Conservation (phyloP, 345 rosid genomes). For the Pugionium cornutum region DNA sequence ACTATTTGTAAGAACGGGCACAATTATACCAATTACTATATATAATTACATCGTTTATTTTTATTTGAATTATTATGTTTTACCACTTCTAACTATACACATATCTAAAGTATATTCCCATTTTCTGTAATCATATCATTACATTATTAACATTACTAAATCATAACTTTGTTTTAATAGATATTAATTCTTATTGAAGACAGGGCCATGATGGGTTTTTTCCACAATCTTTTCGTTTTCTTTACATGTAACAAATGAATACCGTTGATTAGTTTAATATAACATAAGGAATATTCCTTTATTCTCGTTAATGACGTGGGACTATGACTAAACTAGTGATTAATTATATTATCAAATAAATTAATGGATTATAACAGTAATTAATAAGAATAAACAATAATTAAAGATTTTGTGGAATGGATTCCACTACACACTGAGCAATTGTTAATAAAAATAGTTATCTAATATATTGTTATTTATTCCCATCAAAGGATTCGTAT, state of each 20-base stretch:
- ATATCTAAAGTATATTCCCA: no score
- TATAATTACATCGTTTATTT: no score
- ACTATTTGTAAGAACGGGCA: no score
- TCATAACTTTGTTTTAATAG: no score
- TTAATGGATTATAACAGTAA: constrained; percentile 32
- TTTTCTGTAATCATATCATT: no score
- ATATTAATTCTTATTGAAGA: no score
- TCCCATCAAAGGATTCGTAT: constrained; percentile 30
- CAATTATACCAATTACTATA: no score
- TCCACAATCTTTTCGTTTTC: constrained; percentile 10
- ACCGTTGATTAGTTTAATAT: constrained; percentile 30
- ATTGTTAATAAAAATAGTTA: constrained; percentile 1
- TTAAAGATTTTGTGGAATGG: constrained; percentile 27
- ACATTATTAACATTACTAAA: no score
- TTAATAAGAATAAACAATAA: constrained; percentile 17
- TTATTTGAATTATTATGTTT: no score
- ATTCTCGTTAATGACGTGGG: constrained; percentile 36
- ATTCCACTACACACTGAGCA: constrained; percentile 39
- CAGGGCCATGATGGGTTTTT: no score
- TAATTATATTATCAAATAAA: constrained; percentile 29
- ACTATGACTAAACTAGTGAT: constrained; percentile 43
- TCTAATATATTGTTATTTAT: constrained; percentile 24
- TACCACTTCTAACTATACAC: no score
- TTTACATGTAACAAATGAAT: no score
- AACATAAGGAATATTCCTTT: constrained; percentile 33